Percentiles rank a stretch among this genome's conserved stretches.
Evolutionary conservation across 345 rosid species (phyloP).

Genomic region (Melaleuca quinquenervia): DNA sequence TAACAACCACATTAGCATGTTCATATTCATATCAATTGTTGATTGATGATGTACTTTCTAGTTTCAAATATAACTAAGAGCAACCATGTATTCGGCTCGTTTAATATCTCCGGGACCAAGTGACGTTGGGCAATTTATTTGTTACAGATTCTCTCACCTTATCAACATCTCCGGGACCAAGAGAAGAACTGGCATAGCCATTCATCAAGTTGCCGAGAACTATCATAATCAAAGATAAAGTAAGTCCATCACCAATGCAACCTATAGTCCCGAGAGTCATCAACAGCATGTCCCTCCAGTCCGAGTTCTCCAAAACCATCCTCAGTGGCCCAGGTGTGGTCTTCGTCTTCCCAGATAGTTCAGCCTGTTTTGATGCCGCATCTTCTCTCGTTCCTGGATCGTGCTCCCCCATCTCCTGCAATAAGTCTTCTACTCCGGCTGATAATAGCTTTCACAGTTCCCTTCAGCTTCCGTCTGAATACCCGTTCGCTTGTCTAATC

Average conservation of each 20-base stretch:
- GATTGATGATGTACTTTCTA: background rate
- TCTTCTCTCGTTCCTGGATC: background rate
- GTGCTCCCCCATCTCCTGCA: background rate
- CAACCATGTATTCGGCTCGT: background rate
- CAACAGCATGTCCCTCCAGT: slow-evolving; percentile 12
- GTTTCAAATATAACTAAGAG: background rate
- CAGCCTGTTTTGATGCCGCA: background rate
- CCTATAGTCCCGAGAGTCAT: slow-evolving; percentile 17
- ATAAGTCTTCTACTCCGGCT: background rate
- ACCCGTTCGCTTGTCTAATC: background rate
- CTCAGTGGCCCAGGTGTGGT: background rate
- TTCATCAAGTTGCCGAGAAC: slow-evolving; percentile 13
- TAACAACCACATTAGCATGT: background rate
- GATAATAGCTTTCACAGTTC: background rate
- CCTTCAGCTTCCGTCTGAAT: background rate
- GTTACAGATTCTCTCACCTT: slow-evolving; percentile 1
- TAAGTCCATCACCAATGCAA: slow-evolving; percentile 11
- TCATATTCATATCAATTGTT: background rate
- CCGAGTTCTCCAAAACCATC: slow-evolving; percentile 6
- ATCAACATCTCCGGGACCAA: background rate
- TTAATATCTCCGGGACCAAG: background rate
- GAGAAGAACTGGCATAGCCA: slow-evolving; percentile 1
- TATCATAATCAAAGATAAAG: slow-evolving; percentile 5
- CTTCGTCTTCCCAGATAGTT: background rate
- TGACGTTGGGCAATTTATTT: background rate